phyloP scores from a whole-genome alignment of 495 filamentous ascomycete species.

The Aspergillus sclerotioniger region DNA sequence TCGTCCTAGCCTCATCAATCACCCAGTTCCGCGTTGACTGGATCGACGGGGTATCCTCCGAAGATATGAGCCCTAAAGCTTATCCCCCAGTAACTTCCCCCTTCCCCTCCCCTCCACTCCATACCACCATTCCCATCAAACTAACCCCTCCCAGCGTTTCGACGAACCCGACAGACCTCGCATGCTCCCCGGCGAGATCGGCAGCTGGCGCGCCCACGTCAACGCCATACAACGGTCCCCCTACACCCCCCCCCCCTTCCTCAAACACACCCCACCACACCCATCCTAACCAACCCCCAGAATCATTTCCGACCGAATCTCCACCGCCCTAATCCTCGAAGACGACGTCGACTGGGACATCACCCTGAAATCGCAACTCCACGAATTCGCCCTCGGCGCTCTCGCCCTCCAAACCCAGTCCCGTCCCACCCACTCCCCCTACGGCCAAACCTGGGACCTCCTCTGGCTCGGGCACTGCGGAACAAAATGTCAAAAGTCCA shows the following conservation, averaged over 20 bases:
- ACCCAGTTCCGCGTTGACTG: conserved; percentile 50
- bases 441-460: conserved; percentile 55
- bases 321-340: conserved; percentile 38
- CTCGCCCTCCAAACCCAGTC: conserved; percentile 14
- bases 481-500: conserved; percentile 11
- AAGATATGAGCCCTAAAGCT: conserved; percentile 16
- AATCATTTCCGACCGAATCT: neutral
- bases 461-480: conserved; percentile 52
- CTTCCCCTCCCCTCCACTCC: neutral
- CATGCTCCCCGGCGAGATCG: neutral
- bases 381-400: conserved; percentile 34
- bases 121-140: neutral
- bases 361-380: conserved; percentile 42
- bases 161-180: neutral
- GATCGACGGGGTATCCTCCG: conserved; percentile 40
- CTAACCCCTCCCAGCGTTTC: neutral
- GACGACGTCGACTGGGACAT: conserved; percentile 56
- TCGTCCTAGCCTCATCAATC: conserved; percentile 50
- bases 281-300: neutral
- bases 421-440: conserved; percentile 18
- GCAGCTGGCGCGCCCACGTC: neutral
- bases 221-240: neutral
- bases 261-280: neutral
- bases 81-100: conserved; percentile 28
- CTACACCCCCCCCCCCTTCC: neutral